Percentiles rank a stretch among this genome's conserved stretches.
These are phyloP conservation scores for Coemansia sp. DNA, from an alignment of 192 early-diverging fungal species.

Conservation along the genomic window DNA sequence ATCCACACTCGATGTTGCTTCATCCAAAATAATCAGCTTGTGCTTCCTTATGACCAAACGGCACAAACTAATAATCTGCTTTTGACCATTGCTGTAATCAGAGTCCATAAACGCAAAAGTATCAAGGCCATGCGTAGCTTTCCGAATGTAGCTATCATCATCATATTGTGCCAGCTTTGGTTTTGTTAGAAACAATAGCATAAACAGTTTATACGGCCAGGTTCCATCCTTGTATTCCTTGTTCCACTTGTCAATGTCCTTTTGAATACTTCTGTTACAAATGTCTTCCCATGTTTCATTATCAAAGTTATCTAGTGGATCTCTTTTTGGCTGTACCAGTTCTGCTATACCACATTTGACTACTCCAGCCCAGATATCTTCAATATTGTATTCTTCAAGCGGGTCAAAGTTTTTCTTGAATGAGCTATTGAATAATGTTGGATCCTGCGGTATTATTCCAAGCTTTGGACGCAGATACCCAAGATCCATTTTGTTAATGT, in stretches of 20 bases:
- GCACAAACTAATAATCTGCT: constrained; percentile 15
- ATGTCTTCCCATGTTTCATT: constrained; percentile 48
- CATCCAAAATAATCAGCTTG: constrained; percentile 63
- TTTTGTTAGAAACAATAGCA: constrained; percentile 7
- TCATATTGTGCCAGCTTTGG: not conserved
- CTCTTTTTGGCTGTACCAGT: not conserved
- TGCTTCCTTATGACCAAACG: constrained; percentile 24
- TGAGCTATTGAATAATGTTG: constrained; percentile 63
- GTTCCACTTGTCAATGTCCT: not conserved
- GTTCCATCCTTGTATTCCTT: not conserved
- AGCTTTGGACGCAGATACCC: constrained; percentile 55
- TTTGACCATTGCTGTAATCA: constrained; percentile 54
- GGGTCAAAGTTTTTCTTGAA: constrained; percentile 83
- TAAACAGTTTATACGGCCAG: constrained; percentile 7
- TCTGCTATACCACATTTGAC: constrained; percentile 16
- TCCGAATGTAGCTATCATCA: not conserved
- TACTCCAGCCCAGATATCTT: constrained; percentile 67
- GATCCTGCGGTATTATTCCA: constrained; percentile 66
- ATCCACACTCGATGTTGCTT: constrained; percentile 68
- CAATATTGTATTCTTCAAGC: constrained; percentile 65
- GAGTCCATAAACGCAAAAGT: constrained; percentile 4
- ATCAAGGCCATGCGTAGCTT: not conserved
- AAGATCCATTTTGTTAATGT: constrained; percentile 63
- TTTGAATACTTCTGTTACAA: constrained; percentile 52
- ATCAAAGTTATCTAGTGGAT: not conserved